Percentiles rank a stretch among this genome's conserved stretches.
Conservation (phyloP, 2,329 filamentous ascomycete genomes). For the Ophiostoma angusticollis region DNA sequence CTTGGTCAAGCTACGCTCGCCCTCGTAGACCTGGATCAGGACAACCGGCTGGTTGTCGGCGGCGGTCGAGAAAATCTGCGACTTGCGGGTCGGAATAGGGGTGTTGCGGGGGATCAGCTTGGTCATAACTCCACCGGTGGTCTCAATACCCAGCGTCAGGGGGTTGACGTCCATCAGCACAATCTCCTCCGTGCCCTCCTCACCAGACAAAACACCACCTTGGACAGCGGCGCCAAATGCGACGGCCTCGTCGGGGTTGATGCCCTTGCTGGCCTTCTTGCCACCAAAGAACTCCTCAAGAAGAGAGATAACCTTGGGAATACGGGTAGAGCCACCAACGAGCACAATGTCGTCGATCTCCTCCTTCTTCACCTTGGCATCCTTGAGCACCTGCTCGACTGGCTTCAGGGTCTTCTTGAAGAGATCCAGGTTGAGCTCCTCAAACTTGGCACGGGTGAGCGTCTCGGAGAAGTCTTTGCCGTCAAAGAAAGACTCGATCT, state of each 20-base stretch:
- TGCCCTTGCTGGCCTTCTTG: conserved; percentile 98
- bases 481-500: conserved; percentile 94
- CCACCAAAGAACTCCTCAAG: conserved; percentile 91
- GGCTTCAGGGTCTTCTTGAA: conserved; percentile 99
- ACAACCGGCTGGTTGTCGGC: conserved; percentile 95
- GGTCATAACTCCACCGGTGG: conserved; percentile 94
- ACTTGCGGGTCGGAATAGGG: conserved; percentile 89
- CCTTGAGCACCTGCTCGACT: conserved; percentile 96
- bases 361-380: conserved; percentile 91
- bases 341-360: conserved; percentile 95
- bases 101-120: conserved; percentile 93
- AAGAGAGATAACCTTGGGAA: conserved; percentile 89
- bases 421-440: conserved; percentile 96
- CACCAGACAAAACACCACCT: conserved; percentile 85
- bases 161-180: conserved; percentile 98
- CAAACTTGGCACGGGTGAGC: conserved; percentile 95
- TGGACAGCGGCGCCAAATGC: conserved; percentile 96
- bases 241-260: conserved; percentile 98
- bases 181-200: conserved; percentile 65
- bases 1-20: conserved; percentile 87
- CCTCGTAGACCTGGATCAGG: conserved; percentile 90
- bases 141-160: conserved; percentile 92
- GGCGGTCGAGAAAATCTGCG: conserved; percentile 93
- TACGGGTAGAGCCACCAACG: conserved; percentile 97
- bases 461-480: conserved; percentile 98